Evolutionary conservation across 1,284 basidiomycete species (phyloP), one percentile per base, ranked within the genome.

Genomic region (Malassezia slooffiae): DNA sequence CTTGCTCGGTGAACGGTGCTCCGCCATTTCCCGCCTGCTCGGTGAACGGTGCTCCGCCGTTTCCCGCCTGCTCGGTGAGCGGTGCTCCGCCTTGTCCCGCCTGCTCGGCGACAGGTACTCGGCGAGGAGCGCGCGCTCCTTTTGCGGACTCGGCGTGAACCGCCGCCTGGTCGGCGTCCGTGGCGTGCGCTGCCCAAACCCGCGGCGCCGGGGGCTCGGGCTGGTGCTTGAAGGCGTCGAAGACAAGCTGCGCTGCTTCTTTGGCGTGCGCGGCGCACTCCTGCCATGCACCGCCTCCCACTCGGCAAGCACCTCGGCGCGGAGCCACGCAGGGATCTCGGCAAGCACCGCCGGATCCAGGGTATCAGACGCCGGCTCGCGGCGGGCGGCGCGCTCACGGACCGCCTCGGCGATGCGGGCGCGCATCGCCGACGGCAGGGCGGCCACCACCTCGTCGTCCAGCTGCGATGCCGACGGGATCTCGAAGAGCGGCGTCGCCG

Each of bases 261-360:
- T n/a, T n/a, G n/a, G n/a, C 34, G 37, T 45, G 20, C 12, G 17
- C 21, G 27, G n/a, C n/a, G n/a, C n/a, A n/a, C n/a, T n/a, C n/a
- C n/a, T n/a, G n/a, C n/a, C n/a, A n/a, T n/a, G n/a, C n/a, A n/a
- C n/a, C n/a, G 15, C 24, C 9, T 17, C 22, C 33, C n/a, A 38
- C 30, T 13, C 54, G 40, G 11, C 46, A 23, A 62, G 46, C 19
- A 66, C 55, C 34, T 66, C 60, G n/a, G 48, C 50, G 4, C 62
- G 56, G 3, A 64, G 45, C 13, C 47, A 47, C 2, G 51, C 48
- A 0, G 65, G 67, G 2, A 69, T 43, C 31, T 64, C 59, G 13
- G 53, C 50, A 2, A 69, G 55, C 2, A 63, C 62, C 10, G 50
- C 38, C 3, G 55, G 51, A 27, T 69, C 67, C 34, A 69, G 23